Evolutionary conservation across 495 filamentous ascomycete species (phyloP), one percentile per base, ranked within the genome.

Genomic region (Acidiella bohemica): DNA sequence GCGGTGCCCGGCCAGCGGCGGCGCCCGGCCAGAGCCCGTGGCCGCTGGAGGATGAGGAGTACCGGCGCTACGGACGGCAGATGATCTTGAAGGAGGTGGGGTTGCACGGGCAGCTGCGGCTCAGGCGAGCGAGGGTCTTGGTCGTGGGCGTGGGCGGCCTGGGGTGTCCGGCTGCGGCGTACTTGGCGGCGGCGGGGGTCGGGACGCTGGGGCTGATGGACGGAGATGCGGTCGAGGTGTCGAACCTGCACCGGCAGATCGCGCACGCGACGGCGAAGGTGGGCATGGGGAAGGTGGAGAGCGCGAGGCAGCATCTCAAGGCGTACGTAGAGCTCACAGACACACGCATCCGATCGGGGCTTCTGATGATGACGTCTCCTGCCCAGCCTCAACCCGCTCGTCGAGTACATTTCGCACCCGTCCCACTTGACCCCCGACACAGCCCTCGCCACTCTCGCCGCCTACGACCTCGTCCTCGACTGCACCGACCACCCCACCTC

Each of bases 221-320:
- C 56, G 84, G 80, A 36, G 88, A 96, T 63, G 68, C 62, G 1
- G 86, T 97, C 34, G 88, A 95, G 54, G 57, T 64, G 4, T 94
- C 87, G 20, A 97, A 97, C 59, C 72, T 97, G 14, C 88, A 95
- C 61, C 80, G 90, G 1, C 90, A 97, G 59, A 79, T 94, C 40
- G 65, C 84, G 22, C 87, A 97, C 54, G 66, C 64, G 8, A 80
- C 72, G 0, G 57, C 63, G 7, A 72, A 71, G 22, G 72, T 94
- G 14, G 84, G 84, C n/a, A 72, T 70, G 56, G 59, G 62, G 26
- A 97, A 97, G 60, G 86, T 88, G 18, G 71, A 81, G 21, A 88
- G 81, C 57, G 79, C 86, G 4, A 69, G 79, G 44, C 59, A 70
- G 27, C 78, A 75, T 46, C 62, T 93, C 14, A 55, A 57, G 38